Evolutionary conservation across 345 rosid species (phyloP).

Genomic region (Ceriops decandra): DNA sequence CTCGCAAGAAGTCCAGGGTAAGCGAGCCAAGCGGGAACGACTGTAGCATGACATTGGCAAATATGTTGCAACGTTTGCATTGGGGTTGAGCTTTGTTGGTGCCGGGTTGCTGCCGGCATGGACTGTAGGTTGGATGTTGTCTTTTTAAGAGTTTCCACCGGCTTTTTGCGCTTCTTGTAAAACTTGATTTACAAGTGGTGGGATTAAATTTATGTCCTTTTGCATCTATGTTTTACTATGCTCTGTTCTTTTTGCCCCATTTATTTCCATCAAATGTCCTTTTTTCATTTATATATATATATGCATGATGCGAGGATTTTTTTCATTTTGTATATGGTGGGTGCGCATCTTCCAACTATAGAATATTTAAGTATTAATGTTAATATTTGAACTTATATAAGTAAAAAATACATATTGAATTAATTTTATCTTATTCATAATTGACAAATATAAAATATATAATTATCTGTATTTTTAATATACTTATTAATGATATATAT

Average conservation of each 20-base stretch:
- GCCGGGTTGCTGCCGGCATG: constrained; percentile 94
- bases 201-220: constrained; percentile 1
- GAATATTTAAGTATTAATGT: neutral
- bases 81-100: constrained; percentile 84
- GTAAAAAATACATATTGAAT: too few relatives aligned
- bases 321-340: constrained; percentile 18
- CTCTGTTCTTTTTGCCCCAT: neutral
- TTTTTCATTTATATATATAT: neutral
- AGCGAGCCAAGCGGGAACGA: constrained; percentile 33
- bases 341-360: neutral
- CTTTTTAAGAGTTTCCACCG: constrained; percentile 23
- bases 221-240: constrained; percentile 7
- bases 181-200: constrained; percentile 17
- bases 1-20: constrained; percentile 27
- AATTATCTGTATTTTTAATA: too few relatives aligned
- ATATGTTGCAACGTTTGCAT: constrained; percentile 58
- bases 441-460: too few relatives aligned
- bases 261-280: neutral
- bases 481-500: too few relatives aligned
- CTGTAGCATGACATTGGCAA: constrained; percentile 35
- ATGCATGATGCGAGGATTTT: constrained; percentile 14
- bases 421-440: too few relatives aligned
- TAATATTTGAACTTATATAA: too few relatives aligned
- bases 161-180: constrained; percentile 8
- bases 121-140: constrained; percentile 94